Conservation (phyloP, 2,329 filamentous ascomycete species). For the Exophiala viscosa region DNA sequence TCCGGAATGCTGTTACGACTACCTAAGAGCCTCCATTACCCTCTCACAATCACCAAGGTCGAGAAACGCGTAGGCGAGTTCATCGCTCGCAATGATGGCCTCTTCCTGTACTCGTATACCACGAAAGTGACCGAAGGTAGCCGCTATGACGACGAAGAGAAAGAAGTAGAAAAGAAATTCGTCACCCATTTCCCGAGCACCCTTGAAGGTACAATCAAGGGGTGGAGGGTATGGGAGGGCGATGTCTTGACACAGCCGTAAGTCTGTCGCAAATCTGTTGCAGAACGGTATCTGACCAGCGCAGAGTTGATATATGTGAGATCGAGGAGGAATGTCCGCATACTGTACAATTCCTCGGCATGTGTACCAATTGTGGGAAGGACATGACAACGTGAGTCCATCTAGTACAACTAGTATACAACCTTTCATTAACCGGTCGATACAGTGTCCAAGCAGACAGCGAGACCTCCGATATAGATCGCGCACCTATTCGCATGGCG, state of each 20-base stretch:
- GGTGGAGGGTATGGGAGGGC: conserved; percentile 64
- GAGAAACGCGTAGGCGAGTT: conserved; percentile 71
- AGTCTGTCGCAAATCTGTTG: conserved; percentile 24
- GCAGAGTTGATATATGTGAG: conserved; percentile 59
- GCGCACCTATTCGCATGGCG: conserved; percentile 90
- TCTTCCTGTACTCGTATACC: conserved; percentile 85
- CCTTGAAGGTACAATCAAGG: conserved; percentile 70
- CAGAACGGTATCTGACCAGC: conserved; percentile 2
- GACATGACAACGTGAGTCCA: conserved; percentile 77
- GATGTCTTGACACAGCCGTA: conserved; percentile 44
- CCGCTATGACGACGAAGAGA: conserved; percentile 69
- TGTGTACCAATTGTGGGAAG: conserved; percentile 89
- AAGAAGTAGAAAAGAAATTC: conserved; percentile 65
- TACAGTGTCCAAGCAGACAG: conserved; percentile 21
- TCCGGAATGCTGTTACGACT: conserved; percentile 46
- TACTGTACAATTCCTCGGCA: conserved; percentile 82
- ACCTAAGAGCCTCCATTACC: conserved; percentile 70
- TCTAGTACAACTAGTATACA: not conserved
- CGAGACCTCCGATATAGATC: conserved; percentile 52
- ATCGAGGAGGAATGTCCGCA: conserved; percentile 91
- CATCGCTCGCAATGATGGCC: conserved; percentile 69
- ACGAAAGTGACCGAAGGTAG: conserved; percentile 62
- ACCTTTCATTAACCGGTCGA: not conserved
- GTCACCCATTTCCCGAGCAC: conserved; percentile 79
- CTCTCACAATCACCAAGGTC: conserved; percentile 85